Evolutionary conservation across 2,329 filamentous ascomycete genomes (phyloP).

Genomic region (Hypoxylon sp.): DNA sequence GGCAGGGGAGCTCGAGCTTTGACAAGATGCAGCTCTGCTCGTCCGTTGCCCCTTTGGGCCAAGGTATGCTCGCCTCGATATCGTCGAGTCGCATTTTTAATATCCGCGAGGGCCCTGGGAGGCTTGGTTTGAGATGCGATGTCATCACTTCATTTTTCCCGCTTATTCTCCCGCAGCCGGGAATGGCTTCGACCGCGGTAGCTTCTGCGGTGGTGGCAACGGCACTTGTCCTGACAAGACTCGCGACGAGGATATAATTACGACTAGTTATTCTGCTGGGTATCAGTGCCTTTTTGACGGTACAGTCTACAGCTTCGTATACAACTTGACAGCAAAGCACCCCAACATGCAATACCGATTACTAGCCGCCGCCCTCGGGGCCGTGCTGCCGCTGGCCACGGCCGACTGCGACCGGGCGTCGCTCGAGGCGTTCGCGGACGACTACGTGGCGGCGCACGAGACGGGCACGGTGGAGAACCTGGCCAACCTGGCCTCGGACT

Average conservation of each 20-base stretch:
- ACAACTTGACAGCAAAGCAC: not conserved
- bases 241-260: conserved; percentile 13
- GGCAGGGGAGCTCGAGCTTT: conserved; percentile 14
- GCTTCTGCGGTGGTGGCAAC: conserved; percentile 10
- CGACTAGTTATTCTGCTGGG: not conserved
- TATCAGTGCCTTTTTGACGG: not conserved
- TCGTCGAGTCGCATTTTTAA: conserved; percentile 31
- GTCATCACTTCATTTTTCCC: conserved; percentile 25
- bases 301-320: not conserved
- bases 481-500: conserved; percentile 36
- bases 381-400: conserved; percentile 15
- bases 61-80: conserved; percentile 8
- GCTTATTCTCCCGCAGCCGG: conserved; percentile 34
- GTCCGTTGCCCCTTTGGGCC: conserved; percentile 25
- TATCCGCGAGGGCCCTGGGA: conserved; percentile 14
- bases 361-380: conserved; percentile 15
- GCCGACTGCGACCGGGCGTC: conserved; percentile 42
- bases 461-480: conserved; percentile 34
- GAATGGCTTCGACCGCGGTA: conserved; percentile 14
- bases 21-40: conserved; percentile 10
- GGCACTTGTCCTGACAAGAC: conserved; percentile 24
- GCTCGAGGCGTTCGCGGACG: conserved; percentile 37
- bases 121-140: conserved; percentile 9
- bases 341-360: conserved; percentile 22
- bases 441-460: conserved; percentile 39